Conservation (phyloP, 164 flowering plant species). For the Tetrastigma voinierianum region DNA sequence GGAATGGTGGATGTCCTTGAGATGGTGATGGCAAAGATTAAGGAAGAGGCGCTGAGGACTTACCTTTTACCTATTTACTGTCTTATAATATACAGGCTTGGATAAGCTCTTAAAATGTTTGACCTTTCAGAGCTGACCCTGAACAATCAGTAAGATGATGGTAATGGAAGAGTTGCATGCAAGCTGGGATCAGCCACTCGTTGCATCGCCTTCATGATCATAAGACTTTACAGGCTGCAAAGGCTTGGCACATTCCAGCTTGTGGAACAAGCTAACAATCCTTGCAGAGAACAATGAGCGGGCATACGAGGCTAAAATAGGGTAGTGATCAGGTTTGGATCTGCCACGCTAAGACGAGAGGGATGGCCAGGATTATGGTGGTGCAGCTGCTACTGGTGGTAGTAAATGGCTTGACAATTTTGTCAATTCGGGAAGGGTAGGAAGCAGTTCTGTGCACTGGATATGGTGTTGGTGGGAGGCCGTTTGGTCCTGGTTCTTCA, state of each 20-base stretch:
- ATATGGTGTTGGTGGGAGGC: conserved; percentile 36
- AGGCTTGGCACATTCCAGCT: conserved; percentile 76
- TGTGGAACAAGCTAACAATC: conserved; percentile 68
- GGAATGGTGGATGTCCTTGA: conserved; percentile 53
- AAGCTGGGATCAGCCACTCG: conserved; percentile 87
- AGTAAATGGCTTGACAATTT: conserved; percentile 70
- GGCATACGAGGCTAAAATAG: conserved; percentile 71
- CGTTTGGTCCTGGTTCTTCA: conserved; percentile 20
- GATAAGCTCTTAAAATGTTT: conserved; percentile 78
- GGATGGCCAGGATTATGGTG: conserved; percentile 71
- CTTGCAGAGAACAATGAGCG: conserved; percentile 89
- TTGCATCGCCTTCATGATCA: conserved; percentile 67
- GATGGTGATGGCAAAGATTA: conserved; percentile 79
- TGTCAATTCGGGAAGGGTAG: conserved; percentile 56
- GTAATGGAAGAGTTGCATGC: conserved; percentile 85
- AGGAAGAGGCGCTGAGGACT: conserved; percentile 90
- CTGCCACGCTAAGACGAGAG: conserved; percentile 64
- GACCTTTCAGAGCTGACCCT: conserved; percentile 57
- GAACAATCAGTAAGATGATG: conserved; percentile 92
- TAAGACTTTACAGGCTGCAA: conserved; percentile 84
- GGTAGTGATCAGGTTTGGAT: conserved; percentile 79
- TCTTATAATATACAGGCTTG: conserved; percentile 64
- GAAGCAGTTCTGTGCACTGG: conserved; percentile 43
- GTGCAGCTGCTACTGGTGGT: conserved; percentile 34
- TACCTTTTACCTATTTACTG: conserved; percentile 66